Evolutionary conservation across 2,329 filamentous ascomycete species (phyloP).

Genomic region (Ophiostoma himal-ulmi): DNA sequence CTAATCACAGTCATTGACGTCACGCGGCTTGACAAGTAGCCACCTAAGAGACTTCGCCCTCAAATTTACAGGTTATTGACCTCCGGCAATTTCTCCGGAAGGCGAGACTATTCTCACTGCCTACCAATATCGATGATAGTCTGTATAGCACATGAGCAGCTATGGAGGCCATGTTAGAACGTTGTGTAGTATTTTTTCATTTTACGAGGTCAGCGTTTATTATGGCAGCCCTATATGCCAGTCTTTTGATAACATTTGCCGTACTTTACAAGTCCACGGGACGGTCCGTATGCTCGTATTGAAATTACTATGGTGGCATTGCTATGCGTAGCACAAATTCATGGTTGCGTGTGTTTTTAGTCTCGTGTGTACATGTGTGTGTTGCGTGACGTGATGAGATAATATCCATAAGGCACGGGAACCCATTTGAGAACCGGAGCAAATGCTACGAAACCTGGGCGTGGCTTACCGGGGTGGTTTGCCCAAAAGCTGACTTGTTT

Average conservation of each 20-base stretch:
- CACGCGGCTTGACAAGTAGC: neutral
- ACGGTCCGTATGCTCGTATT: neutral
- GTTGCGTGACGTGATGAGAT: neutral
- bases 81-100: neutral
- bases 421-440: neutral
- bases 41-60: neutral
- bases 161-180: neutral
- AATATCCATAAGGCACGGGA: neutral
- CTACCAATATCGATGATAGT: neutral
- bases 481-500: neutral
- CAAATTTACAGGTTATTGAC: neutral
- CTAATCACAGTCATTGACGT: neutral
- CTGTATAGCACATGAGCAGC: neutral
- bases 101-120: neutral
- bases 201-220: neutral
- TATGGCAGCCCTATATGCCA: neutral
- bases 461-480: neutral
- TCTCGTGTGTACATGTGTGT: no score
- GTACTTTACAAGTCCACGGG: neutral
- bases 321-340: no score
- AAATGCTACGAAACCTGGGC: neutral
- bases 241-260: neutral
- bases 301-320: neutral
- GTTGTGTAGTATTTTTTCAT: neutral
- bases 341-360: neutral